These are phyloP conservation scores for Pyrenophora tritici-repentis DNA, from an alignment of 2,329 filamentous ascomycete species.

Conservation along the genomic window DNA sequence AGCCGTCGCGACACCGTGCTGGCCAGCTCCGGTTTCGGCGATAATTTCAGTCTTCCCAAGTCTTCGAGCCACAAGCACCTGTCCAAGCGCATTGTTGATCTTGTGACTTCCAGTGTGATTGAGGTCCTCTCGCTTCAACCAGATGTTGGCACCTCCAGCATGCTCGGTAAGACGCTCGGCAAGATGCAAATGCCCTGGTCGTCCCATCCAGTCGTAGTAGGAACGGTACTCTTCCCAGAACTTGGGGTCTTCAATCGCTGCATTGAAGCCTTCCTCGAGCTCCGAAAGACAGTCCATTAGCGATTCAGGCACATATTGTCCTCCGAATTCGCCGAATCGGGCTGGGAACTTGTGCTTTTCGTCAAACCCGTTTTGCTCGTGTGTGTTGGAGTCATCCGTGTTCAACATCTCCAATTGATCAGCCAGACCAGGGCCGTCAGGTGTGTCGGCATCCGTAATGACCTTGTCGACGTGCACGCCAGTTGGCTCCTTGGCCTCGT, in stretches of 20 bases:
- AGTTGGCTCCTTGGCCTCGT: constrained; percentile 63
- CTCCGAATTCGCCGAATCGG: constrained; percentile 93
- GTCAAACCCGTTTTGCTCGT: constrained; percentile 36
- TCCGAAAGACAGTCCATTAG: constrained; percentile 95
- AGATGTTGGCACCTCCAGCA: constrained; percentile 92
- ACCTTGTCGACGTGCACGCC: constrained; percentile 71
- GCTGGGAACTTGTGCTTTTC: constrained; percentile 68
- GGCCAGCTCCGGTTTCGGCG: constrained; percentile 94
- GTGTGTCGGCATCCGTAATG: constrained; percentile 62
- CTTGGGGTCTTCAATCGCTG: constrained; percentile 80
- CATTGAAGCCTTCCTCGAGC: constrained; percentile 87
- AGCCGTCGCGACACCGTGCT: constrained; percentile 96
- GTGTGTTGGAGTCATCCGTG: constrained; percentile 51
- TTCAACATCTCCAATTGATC: constrained; percentile 86
- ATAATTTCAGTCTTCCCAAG: constrained; percentile 97
- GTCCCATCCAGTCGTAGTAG: constrained; percentile 97
- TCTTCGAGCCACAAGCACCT: constrained; percentile 82
- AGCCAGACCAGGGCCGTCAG: constrained; percentile 70
- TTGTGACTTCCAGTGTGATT: constrained; percentile 99
- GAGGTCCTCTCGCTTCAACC: constrained; percentile 95
- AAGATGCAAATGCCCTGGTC: constrained; percentile 87
- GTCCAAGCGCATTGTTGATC: constrained; percentile 97
- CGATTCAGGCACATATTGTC: constrained; percentile 96
- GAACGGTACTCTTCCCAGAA: constrained; percentile 98
- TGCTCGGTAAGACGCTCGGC: constrained; percentile 87